Evolutionary conservation across 2,329 filamentous ascomycete genomes (phyloP), one percentile per base, ranked within the genome.

Genomic region (Dendrostoma leiphaemia): DNA sequence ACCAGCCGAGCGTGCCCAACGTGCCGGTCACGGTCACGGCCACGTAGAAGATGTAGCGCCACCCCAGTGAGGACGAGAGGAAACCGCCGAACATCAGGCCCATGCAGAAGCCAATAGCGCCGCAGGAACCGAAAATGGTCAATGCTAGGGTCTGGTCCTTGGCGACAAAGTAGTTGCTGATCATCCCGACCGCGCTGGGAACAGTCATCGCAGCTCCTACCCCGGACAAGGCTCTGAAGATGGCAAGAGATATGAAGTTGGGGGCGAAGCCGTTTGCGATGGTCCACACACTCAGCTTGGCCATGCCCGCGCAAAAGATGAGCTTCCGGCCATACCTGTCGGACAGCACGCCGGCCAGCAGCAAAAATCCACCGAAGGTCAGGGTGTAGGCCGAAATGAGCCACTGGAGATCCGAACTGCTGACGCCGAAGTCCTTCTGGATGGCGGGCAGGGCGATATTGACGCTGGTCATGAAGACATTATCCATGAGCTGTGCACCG

Each of bases 201-300:
- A 78, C 66, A 3, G 74, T 75, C 69, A 78, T 69, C 6, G 75
- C 74, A 1, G 74, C 66, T 1, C 74, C 74, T 9, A 76, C 67
- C 1, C 76, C 76, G 43, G 77, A 74, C 0, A 78, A 63, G 0
- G 74, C 76, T n/a, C 76, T 71, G 50, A 74, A 73, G 4, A 69
- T 65, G 2, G 72, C 68, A 1, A 74, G 61, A 46, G 72, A 71
- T 29, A 73, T 70, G 26, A 76, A 77, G 0, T 71, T 73, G 7
- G 67, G 65, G 1, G 0, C 73, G 68, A 37, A 77, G 71, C 10
- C 70, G 64, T 67, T 21, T 3, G 52, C 52, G 6, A 71, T 37
- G 0, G 69, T 71, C 69, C 69, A 71, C 1, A 66, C 46, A 0
- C 65, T 67, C 1, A 71, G 60, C 64, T 63, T 71, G 19, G 64